phyloP scores from a whole-genome alignment of 768 basidiomycete genomes.

The Amanita rubescens region DNA sequence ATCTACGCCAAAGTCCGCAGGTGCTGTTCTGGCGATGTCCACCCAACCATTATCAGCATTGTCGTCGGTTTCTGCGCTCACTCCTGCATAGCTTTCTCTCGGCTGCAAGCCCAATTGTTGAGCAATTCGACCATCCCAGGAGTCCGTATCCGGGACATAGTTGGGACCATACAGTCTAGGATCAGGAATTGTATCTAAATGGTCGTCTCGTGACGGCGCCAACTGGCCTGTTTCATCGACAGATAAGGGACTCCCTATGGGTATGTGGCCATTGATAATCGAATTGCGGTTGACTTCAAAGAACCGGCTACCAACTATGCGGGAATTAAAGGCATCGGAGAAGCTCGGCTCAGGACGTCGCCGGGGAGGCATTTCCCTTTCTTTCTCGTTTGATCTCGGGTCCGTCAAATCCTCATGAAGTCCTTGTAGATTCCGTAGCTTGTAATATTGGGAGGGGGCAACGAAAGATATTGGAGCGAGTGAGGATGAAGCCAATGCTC shows the following conservation, averaged over 20 bases:
- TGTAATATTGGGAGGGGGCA: slow-evolving; percentile 75
- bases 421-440: slow-evolving; percentile 53
- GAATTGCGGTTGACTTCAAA: slow-evolving; percentile 65
- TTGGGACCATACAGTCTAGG: slow-evolving; percentile 50
- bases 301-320: slow-evolving; percentile 62
- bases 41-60: slow-evolving; percentile 48
- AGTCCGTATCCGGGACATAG: slow-evolving; percentile 31
- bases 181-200: slow-evolving; percentile 38
- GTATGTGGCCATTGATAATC: slow-evolving; percentile 46
- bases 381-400: slow-evolving; percentile 18
- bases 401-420: slow-evolving; percentile 54
- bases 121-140: slow-evolving; percentile 19
- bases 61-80: slow-evolving; percentile 16
- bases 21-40: slow-evolving; percentile 42
- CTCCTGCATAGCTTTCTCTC: slow-evolving; percentile 5
- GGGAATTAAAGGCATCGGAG: slow-evolving; percentile 52
- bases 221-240: slow-evolving; percentile 45
- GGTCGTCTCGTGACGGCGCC: slow-evolving; percentile 26
- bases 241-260: slow-evolving; percentile 50
- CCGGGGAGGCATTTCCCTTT: slow-evolving; percentile 21
- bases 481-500: slow-evolving; percentile 62
- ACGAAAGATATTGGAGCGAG: slow-evolving; percentile 72
- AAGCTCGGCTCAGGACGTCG: slow-evolving; percentile 29
- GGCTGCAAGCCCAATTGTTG: background rate
- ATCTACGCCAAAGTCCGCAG: slow-evolving; percentile 31